Percentiles rank a stretch among this genome's conserved stretches.
phyloP scores from a whole-genome alignment of 768 basidiomycete genomes.

The Suillus plorans region DNA sequence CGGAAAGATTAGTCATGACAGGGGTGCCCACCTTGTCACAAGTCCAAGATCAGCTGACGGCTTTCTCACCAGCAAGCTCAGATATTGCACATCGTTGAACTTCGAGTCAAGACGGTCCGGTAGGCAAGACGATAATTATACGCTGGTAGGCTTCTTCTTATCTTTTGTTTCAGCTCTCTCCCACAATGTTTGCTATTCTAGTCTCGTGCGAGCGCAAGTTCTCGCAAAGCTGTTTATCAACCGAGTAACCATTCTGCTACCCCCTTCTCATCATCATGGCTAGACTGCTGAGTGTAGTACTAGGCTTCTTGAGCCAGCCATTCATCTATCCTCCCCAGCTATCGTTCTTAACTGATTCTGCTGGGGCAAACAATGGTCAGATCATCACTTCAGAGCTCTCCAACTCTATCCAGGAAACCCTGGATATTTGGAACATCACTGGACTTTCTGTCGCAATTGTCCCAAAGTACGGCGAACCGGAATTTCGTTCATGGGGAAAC shows the following conservation, averaged over 20 bases:
- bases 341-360: neutral
- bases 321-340: neutral
- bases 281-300: neutral
- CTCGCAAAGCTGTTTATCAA: neutral
- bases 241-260: neutral
- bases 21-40: too few relatives aligned
- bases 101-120: too few relatives aligned
- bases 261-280: neutral
- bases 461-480: conserved; percentile 22
- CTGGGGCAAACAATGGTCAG: neutral
- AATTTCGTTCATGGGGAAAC: conserved; percentile 36
- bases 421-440: conserved; percentile 24
- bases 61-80: neutral
- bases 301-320: conserved; percentile 4
- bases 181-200: neutral
- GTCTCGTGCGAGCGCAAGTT: neutral
- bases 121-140: neutral
- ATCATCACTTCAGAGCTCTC: conserved; percentile 21
- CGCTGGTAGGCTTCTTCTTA: neutral
- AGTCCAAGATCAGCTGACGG: neutral
- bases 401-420: conserved; percentile 17
- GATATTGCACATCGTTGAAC: too few relatives aligned
- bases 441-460: conserved; percentile 33
- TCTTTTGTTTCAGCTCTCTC: neutral
- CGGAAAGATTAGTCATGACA: too few relatives aligned